Conservation (phyloP, 1,284 basidiomycete species). For the Ganoderma resinaceum region DNA sequence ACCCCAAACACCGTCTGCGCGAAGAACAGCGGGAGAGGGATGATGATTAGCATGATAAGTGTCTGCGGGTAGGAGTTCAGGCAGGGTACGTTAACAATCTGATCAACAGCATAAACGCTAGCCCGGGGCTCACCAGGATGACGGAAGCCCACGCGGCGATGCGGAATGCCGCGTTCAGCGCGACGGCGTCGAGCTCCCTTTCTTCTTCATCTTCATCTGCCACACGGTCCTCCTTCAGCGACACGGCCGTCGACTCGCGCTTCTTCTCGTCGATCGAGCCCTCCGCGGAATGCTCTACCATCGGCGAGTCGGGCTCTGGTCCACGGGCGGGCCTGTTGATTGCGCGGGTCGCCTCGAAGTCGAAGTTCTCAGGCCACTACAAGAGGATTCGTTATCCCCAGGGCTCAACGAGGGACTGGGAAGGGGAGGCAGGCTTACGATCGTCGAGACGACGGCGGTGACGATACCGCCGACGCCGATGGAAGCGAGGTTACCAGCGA, state of each 20-base stretch:
- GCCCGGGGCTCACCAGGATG: conserved; percentile 55
- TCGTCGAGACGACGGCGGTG: conserved; percentile 65
- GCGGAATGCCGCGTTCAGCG: conserved; percentile 73
- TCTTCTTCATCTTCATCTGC: conserved; percentile 52
- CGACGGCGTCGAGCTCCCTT: conserved; percentile 66
- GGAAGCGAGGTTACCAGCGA: conserved; percentile 88
- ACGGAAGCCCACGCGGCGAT: conserved; percentile 81
- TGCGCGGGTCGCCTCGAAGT: conserved; percentile 79
- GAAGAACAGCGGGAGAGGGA: conserved; percentile 88
- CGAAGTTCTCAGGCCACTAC: conserved; percentile 82
- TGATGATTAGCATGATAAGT: conserved; percentile 68
- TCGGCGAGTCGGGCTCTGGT: conserved; percentile 27
- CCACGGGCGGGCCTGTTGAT: conserved; percentile 61
- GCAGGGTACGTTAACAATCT: not conserved
- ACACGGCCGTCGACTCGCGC: conserved; percentile 36
- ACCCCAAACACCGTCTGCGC: conserved; percentile 75
- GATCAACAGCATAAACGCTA: not conserved
- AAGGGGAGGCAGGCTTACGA: conserved; percentile 49
- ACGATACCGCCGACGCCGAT: conserved; percentile 86
- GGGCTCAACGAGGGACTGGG: not conserved
- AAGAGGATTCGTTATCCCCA: not conserved
- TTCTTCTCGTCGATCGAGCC: conserved; percentile 41
- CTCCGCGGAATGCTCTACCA: conserved; percentile 31
- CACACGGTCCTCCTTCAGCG: conserved; percentile 42
- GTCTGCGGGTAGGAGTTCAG: conserved; percentile 48